A percentile compares a stretch with the other conserved stretches of the same genome.
These are phyloP conservation scores for Theileria parva DNA, from an alignment of 169 alveolate genomes.

Conservation along the genomic window DNA sequence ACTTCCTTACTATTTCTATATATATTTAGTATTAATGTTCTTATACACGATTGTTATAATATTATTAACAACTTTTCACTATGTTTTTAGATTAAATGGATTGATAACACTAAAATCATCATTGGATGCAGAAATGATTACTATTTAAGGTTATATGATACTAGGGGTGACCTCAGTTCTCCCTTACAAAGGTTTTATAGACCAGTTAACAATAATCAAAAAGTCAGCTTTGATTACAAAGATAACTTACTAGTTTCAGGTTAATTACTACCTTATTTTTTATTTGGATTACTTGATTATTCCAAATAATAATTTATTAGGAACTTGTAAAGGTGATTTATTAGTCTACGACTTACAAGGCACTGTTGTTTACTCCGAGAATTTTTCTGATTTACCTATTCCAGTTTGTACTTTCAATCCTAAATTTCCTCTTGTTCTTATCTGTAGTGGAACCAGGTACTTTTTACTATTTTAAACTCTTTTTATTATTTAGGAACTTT, in stretches of 20 bases:
- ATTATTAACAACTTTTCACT: not conserved
- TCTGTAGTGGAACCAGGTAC: constrained; percentile 20
- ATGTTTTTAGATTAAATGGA: constrained; percentile 34
- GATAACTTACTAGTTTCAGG: constrained; percentile 46
- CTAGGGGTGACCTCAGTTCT: constrained; percentile 23
- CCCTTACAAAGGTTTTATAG: constrained; percentile 41
- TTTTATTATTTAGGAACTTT: not conserved
- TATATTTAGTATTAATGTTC: not conserved
- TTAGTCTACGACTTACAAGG: constrained; percentile 7
- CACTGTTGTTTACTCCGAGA: not conserved
- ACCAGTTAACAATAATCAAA: constrained; percentile 44
- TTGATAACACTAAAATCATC: constrained; percentile 22
- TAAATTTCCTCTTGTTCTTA: not conserved
- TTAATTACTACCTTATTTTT: not conserved
- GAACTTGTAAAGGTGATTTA: constrained; percentile 12
- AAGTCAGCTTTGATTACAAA: constrained; percentile 32
- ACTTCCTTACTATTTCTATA: not conserved
- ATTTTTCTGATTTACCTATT: constrained; percentile 2
- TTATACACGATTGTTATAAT: not conserved
- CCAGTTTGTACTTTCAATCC: constrained; percentile 15
- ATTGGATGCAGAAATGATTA: constrained; percentile 55
- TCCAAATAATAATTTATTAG: not conserved
- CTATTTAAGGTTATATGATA: constrained; percentile 44
- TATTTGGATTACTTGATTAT: not conserved
- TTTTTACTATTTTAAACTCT: not conserved